These are phyloP conservation scores for Penstemon newberryi DNA, from an alignment of 257 asterid genomes.

Conservation along the genomic window DNA sequence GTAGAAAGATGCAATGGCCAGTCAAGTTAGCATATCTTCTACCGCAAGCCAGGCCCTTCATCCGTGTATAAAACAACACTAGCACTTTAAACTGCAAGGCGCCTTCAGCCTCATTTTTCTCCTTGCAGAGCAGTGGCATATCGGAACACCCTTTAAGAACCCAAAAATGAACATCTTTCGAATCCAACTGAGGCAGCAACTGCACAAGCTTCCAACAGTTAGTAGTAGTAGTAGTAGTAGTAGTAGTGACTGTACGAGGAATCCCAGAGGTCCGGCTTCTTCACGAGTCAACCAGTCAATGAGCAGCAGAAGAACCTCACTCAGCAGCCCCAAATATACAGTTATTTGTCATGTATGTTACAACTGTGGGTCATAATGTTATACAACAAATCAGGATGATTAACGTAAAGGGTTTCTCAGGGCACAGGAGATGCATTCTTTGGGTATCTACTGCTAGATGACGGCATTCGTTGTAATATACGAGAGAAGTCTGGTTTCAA, in stretches of 20 bases:
- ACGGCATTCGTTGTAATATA: slow-evolving; percentile 56
- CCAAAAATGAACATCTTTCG: not conserved
- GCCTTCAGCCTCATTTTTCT: not conserved
- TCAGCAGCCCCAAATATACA: slow-evolving; percentile 19
- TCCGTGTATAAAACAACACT: not conserved
- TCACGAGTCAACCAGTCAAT: not conserved
- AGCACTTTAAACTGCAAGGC: not conserved
- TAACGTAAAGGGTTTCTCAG: slow-evolving; percentile 29
- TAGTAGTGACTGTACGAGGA: not conserved
- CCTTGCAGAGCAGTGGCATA: not conserved
- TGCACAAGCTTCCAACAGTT: slow-evolving; percentile 22
- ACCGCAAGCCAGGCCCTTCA: not conserved
- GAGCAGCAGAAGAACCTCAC: slow-evolving; percentile 16
- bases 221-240: not conserved
- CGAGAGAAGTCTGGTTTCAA: slow-evolving; percentile 62
- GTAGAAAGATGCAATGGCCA: not conserved
- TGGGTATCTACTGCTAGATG: slow-evolving; percentile 55
- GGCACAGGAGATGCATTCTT: slow-evolving; percentile 61
- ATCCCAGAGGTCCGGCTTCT: slow-evolving; percentile 14
- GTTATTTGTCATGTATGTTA: slow-evolving; percentile 18
- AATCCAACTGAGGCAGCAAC: slow-evolving; percentile 1
- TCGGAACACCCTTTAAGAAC: too few relatives aligned
- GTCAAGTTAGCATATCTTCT: slow-evolving; percentile 2
- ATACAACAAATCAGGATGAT: slow-evolving; percentile 32
- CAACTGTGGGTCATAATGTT: slow-evolving; percentile 27